These are phyloP conservation scores for Talaromyces nanjingensis DNA, from an alignment of 495 filamentous ascomycete genomes.

Conservation along the genomic window DNA sequence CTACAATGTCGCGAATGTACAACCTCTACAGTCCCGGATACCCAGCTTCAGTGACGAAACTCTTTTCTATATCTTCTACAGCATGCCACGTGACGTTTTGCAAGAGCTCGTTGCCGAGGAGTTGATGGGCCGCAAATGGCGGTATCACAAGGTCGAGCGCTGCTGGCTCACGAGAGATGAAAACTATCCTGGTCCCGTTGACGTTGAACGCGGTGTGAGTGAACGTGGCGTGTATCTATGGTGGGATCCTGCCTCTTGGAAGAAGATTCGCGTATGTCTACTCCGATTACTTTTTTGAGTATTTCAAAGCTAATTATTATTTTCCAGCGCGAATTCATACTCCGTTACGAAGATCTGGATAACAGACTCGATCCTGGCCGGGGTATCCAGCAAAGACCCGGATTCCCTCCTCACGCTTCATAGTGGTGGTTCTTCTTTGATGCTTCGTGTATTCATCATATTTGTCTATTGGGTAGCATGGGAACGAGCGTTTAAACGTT, in stretches of 20 bases:
- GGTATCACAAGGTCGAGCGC: constrained; percentile 82
- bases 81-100: constrained; percentile 72
- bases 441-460: constrained; percentile 7
- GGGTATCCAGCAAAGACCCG: constrained; percentile 25
- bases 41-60: constrained; percentile 83
- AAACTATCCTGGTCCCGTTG: constrained; percentile 54
- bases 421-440: constrained; percentile 13
- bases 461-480: constrained; percentile 8
- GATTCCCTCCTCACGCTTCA: constrained; percentile 35
- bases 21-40: constrained; percentile 70
- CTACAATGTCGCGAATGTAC: constrained; percentile 83
- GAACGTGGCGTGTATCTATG: constrained; percentile 86
- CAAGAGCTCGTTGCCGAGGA: constrained; percentile 81
- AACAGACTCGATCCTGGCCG: constrained; percentile 41
- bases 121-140: constrained; percentile 79
- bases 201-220: constrained; percentile 53
- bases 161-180: constrained; percentile 91
- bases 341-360: constrained; percentile 75
- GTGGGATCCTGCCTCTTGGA: constrained; percentile 81
- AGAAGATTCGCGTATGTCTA: constrained; percentile 64
- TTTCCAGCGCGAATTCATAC: constrained; percentile 63
- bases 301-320: constrained; percentile 5
- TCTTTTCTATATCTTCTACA: constrained; percentile 92
- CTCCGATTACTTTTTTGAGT: background rate
- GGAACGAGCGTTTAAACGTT: constrained; percentile 8